Base-by-base conservation (phyloP, 1,284 basidiomycete genomes). In the Uromyces viciae-fabae region DNA sequence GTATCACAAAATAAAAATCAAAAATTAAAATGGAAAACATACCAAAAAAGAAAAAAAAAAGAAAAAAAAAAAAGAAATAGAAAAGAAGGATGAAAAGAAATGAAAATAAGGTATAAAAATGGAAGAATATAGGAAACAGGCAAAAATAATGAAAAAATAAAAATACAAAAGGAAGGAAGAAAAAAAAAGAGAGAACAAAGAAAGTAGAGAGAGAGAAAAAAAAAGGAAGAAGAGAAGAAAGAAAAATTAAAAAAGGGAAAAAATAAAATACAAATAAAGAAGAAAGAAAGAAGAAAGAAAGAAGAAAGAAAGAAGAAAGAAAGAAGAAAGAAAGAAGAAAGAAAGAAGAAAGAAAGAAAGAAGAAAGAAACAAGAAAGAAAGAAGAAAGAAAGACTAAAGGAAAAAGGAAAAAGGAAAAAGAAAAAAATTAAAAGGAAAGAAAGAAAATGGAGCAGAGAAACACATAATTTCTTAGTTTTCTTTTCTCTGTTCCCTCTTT, bases 201-300 rank as follows among this genome's bases (percentile, higher is more conserved):
- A 33, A 64, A 3, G 4, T 7, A 64, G 19, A 31, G 36, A 64
- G 36, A 64, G 36, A 64, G 36, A 64, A 17, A 33, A 3, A 5
- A 33, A 64, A 33, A 31, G 22, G 22, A 64, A 5, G 5, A 64
- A 64, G 9, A 40, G 22, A 64, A 33, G 33, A 7, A 64, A 31
- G 25, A 33, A 15, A n/a, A 60, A 28, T 60, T 31, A 28, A n/a
- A 33, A 64, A 64, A 33, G 22, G 62, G 62, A 64, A 64, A 64
- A 33, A 64, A 64, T 25, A 19, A 64, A 60, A 60, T 15, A 15
- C 17, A 60, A 14, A 60, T 17, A 64, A 64, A 5, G 22, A 8
- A 31, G 36, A 33, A 69, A 69, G 25, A 69, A 69, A 69, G 25
- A 28, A 40, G 9, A 69, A 42, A 42, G 38, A 69, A 69, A 42